Conservation (phyloP, 805 yeast genomes). For the Candida boleticola region DNA sequence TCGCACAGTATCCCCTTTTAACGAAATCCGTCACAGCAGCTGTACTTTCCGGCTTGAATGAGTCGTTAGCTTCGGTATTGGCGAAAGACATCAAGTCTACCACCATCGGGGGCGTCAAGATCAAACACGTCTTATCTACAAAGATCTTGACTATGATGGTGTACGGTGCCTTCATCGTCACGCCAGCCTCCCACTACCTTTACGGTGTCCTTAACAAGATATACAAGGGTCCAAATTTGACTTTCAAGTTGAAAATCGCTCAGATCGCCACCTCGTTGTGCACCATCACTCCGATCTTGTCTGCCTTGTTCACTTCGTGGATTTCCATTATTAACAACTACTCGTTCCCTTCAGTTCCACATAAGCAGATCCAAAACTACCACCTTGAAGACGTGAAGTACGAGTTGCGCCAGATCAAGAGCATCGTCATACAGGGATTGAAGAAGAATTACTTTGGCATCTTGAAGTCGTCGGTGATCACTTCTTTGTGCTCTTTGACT, state of each 20-base stretch:
- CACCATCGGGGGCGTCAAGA: conserved; percentile 14
- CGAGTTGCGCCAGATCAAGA: conserved; percentile 16
- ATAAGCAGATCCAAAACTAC: conserved; percentile 2
- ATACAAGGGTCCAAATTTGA: conserved; percentile 41
- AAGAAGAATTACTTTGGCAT: conserved; percentile 44
- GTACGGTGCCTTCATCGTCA: conserved; percentile 52
- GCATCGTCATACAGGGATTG: conserved; percentile 30
- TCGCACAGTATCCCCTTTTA: conserved; percentile 50
- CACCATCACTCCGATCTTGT: conserved; percentile 55
- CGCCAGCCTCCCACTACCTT: conserved; percentile 59
- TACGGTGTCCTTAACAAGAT: conserved; percentile 45
- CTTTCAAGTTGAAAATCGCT: conserved; percentile 36
- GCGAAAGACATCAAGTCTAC: conserved; percentile 43
- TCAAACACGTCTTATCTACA: conserved; percentile 41
- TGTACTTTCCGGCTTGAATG: conserved; percentile 54
- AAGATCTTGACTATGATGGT: conserved; percentile 54
- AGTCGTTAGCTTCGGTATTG: conserved; percentile 50
- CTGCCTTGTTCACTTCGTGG: conserved; percentile 50
- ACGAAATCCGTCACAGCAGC: conserved; percentile 62
- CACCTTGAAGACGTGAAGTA: conserved; percentile 3
- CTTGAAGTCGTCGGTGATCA: conserved; percentile 51
- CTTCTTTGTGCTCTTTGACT: conserved; percentile 49
- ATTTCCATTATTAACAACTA: conserved; percentile 49
- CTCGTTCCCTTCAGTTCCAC: conserved; percentile 7
- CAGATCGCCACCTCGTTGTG: conserved; percentile 53